Evolutionary conservation across 768 basidiomycete species (phyloP).

Genomic region (Hirschioporus abietinus): DNA sequence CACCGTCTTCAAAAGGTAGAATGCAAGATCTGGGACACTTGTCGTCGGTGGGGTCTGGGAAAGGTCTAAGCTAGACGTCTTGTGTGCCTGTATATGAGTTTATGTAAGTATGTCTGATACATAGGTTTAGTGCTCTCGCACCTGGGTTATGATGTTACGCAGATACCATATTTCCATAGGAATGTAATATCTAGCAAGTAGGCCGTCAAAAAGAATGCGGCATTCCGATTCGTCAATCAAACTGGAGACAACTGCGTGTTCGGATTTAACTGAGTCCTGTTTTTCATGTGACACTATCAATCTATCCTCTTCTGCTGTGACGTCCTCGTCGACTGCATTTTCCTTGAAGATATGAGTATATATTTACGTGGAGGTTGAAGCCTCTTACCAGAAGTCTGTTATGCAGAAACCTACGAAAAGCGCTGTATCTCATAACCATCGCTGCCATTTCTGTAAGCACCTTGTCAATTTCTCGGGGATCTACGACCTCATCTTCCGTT

Average conservation of each 20-base stretch:
- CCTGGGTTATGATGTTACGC: conserved; percentile 83
- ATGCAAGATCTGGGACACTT: conserved; percentile 88
- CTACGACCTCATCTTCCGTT: conserved; percentile 47
- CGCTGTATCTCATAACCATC: conserved; percentile 87
- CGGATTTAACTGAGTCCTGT: background rate
- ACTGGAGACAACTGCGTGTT: background rate
- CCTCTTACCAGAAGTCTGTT: conserved; percentile 59
- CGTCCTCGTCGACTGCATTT: conserved; percentile 8
- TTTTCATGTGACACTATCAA: background rate
- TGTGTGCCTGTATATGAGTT: conserved; percentile 62
- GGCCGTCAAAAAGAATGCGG: conserved; percentile 53
- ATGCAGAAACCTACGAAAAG: conserved; percentile 84
- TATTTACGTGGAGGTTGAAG: background rate
- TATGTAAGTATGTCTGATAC: conserved; percentile 1
- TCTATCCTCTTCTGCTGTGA: conserved; percentile 10
- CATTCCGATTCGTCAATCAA: conserved; percentile 47
- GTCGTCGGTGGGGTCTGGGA: conserved; percentile 59
- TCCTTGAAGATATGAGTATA: conserved; percentile 12
- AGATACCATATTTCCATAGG: conserved; percentile 93
- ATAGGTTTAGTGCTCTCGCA: conserved; percentile 22
- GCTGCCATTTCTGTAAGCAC: conserved; percentile 82
- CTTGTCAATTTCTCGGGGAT: conserved; percentile 90
- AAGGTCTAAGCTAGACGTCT: conserved; percentile 69
- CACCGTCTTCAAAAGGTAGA: conserved; percentile 90
- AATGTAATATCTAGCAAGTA: conserved; percentile 72